Evolutionary conservation across 2,329 filamentous ascomycete species (phyloP).

Genomic region (Colletotrichum spaethianum): DNA sequence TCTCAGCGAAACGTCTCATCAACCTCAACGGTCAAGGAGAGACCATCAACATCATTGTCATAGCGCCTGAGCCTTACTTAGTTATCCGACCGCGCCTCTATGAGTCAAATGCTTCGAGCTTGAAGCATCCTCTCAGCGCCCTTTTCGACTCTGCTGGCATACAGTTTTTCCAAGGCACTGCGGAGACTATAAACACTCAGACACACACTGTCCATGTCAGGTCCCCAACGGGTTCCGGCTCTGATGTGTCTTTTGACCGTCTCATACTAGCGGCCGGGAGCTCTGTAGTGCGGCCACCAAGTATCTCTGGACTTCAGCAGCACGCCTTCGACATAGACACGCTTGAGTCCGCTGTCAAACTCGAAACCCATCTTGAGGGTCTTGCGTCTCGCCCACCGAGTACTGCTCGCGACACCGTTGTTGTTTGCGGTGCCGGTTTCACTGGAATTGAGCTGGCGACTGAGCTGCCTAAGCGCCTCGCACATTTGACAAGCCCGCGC

Average conservation of each 20-base stretch:
- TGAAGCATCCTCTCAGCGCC: slow-evolving; percentile 43
- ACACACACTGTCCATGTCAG: slow-evolving; percentile 41
- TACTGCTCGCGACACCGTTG: slow-evolving; percentile 50
- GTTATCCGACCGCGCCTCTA: slow-evolving; percentile 54
- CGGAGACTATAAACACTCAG: slow-evolving; percentile 43
- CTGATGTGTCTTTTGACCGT: slow-evolving; percentile 48
- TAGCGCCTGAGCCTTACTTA: slow-evolving; percentile 51
- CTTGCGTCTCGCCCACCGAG: slow-evolving; percentile 45
- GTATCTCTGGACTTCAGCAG: slow-evolving; percentile 49
- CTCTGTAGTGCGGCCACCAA: slow-evolving; percentile 46
- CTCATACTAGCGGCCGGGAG: slow-evolving; percentile 56
- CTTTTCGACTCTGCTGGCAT: slow-evolving; percentile 49
- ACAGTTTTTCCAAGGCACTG: slow-evolving; percentile 46
- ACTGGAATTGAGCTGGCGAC: slow-evolving; percentile 52
- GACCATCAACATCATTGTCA: slow-evolving; percentile 48
- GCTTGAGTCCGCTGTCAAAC: slow-evolving; percentile 45
- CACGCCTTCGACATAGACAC: slow-evolving; percentile 54
- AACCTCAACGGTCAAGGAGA: slow-evolving; percentile 41
- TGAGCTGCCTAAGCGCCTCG: slow-evolving; percentile 50
- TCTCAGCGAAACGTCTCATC: slow-evolving; percentile 52
- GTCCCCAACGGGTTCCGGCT: slow-evolving; percentile 16
- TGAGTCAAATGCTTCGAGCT: slow-evolving; percentile 47
- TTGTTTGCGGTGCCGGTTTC: slow-evolving; percentile 53
- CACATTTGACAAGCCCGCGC: slow-evolving; percentile 38
- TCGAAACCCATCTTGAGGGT: slow-evolving; percentile 49